Evolutionary conservation across 306 rosid genomes (phyloP), one percentile per base, ranked within the genome.

Genomic region (Erythrophleum fordii): DNA sequence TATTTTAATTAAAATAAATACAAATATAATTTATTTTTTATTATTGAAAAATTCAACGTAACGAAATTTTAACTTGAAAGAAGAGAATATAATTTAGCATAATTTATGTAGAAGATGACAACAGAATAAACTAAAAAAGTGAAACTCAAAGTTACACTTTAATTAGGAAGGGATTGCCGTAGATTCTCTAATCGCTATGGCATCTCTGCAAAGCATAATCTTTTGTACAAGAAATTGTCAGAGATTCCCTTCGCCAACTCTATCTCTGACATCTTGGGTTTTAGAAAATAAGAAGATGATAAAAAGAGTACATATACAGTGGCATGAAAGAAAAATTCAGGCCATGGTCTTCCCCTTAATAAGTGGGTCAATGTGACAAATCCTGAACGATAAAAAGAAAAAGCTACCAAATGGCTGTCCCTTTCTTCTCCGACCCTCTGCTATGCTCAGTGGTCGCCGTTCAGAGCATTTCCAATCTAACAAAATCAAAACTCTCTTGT

Each of bases 381-480:
- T 20, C 28, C 39, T 75, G 61, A 85, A 88, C 37, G 5, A 2
- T 5, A 34, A 82, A 84, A 87, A 5, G 26, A 82, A 71, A 20
- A 80, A 53, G 78, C 79, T 52, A 79, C 52, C 78, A 80, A 85
- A 72, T 71, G 84, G 67, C 31, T 48, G 84, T 78, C 87, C 65
- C 65, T 80, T 84, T 85, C 83, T 61, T 60, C 23, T 48, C 46
- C 26, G 51, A 34, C 37, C 5, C 5, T 1, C 37, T 34, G 37
- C 37, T 26, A 37, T 70, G 34, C 4, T 5, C 1, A 6, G 42
- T 37, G 42, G 0, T 37, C 42, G 5, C 5, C 66, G 62, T 48
- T 85, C 85, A 72, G 73, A 85, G 58, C 80, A 81, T 62, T 85
- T 83, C 80, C 83, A 78, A 45, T 31, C 37, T 39, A 70, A 46